Evolutionary conservation across 805 yeast species (phyloP), one percentile per base, ranked within the genome.

Genomic region (Saccharomycopsis sp.): DNA sequence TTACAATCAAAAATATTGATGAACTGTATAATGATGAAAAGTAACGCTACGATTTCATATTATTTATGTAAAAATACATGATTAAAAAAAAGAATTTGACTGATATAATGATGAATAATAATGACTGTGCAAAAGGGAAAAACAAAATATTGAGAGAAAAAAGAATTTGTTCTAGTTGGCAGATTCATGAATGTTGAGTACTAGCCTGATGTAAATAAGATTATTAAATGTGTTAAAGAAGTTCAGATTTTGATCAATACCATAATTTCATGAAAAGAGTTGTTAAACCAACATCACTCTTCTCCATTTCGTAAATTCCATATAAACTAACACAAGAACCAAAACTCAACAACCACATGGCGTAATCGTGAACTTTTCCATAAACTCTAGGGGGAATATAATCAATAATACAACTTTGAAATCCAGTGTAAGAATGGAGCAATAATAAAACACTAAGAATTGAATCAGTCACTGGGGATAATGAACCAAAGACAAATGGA

Each of bases 381-480:
- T 79, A 92, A 19, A 79, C 84, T 59, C 98, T 74, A 56, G 67
- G 62, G 31, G 96, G 96, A 41, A 89, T 79, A 64, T 89, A 92
- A 62, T 89, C 98, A 45, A 79, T 79, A 54, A 92, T 87, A 67
- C 96, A 89, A 34, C 94, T 69, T 60, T 81, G 81, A 63, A 92
- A 74, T 10, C 97, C 98, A 51, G 81, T 73, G 60, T 80, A 85
- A 42, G 81, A 70, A 64, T 92, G 97, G 45, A 79, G 71, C 52
- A 89, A 62, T 38, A 86, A 60, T 27, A 78, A 62, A 21, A 78
- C 62, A 19, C 84, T 74, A 50, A 86, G 70, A 1, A 75, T 54
- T 4, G 94, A 74, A 62, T 92, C 98, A 26, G 77, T 56, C 18
- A 78, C 63, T 10, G 94, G 80, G 4, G 78, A 66, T 48, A 74